Evolutionary conservation across 805 yeast species (phyloP).

Genomic region (Suhomyces sp.): DNA sequence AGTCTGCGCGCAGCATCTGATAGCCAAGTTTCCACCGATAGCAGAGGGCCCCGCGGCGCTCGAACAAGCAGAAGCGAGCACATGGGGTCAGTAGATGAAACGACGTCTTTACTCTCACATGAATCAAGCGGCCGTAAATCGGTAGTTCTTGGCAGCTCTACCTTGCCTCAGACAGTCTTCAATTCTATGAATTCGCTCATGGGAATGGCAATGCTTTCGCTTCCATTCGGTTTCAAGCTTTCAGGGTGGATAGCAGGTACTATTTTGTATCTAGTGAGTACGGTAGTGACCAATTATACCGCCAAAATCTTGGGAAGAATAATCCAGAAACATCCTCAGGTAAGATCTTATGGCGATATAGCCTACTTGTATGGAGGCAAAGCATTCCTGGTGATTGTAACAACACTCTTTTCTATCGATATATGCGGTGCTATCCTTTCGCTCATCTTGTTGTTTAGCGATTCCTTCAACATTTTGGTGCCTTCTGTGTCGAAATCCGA

Average conservation of each 20-base stretch:
- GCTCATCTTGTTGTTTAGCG: constrained; percentile 77
- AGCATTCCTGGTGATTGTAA: constrained; percentile 67
- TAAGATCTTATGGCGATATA: constrained; percentile 85
- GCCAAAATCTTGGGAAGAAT: constrained; percentile 72
- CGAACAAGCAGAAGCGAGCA: background rate
- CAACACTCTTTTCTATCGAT: constrained; percentile 72
- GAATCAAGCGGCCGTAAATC: background rate
- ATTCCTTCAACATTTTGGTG: constrained; percentile 53
- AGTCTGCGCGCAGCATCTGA: background rate
- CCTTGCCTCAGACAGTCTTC: constrained; percentile 67
- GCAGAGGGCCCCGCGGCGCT: background rate
- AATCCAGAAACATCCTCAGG: constrained; percentile 73
- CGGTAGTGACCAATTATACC: constrained; percentile 68
- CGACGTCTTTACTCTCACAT: background rate
- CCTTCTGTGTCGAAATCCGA: constrained; percentile 9
- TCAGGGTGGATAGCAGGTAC: constrained; percentile 69
- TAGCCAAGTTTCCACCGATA: background rate
- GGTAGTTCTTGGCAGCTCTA: constrained; percentile 37
- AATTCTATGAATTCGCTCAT: constrained; percentile 64
- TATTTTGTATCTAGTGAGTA: constrained; percentile 56
- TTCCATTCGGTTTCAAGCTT: constrained; percentile 61
- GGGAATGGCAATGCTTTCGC: constrained; percentile 65
- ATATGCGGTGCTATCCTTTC: constrained; percentile 80
- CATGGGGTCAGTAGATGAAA: background rate
- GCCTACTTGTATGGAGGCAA: constrained; percentile 85